A percentile compares a stretch with the other conserved stretches of the same genome.
These are phyloP conservation scores for Luzula sylvatica DNA, from an alignment of 176 grass and related monocot genomes.

Conservation along the genomic window DNA sequence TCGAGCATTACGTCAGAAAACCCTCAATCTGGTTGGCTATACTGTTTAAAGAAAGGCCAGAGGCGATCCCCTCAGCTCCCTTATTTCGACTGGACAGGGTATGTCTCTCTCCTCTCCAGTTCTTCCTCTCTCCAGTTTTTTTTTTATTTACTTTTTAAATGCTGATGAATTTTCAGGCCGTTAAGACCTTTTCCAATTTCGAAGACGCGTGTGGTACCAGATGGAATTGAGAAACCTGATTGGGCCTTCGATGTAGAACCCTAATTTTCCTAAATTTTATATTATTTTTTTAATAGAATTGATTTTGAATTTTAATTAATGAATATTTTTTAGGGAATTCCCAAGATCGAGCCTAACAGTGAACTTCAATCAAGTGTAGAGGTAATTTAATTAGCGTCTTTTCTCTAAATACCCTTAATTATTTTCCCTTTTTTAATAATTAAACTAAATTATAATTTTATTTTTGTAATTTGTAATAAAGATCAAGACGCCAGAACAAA, in stretches of 20 bases:
- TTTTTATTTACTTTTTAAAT: constrained; percentile 13
- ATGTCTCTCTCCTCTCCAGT: constrained; percentile 5
- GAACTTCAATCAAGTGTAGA: constrained; percentile 93
- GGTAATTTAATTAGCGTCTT: constrained; percentile 48
- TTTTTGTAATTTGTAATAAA: constrained; percentile 19
- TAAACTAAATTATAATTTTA: background rate
- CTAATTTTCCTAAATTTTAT: background rate
- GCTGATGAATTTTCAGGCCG: constrained; percentile 39
- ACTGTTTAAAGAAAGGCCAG: constrained; percentile 77
- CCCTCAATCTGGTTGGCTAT: constrained; percentile 61
- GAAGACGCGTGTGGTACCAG: constrained; percentile 48
- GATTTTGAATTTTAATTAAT: too few relatives aligned
- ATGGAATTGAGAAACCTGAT: constrained; percentile 78
- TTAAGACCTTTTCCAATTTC: constrained; percentile 94
- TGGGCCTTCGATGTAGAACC: constrained; percentile 89
- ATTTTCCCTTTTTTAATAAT: background rate
- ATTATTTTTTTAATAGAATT: background rate
- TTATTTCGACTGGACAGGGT: constrained; percentile 90
- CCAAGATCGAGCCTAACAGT: constrained; percentile 84
- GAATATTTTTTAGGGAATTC: constrained; percentile 58
- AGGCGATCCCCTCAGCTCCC: constrained; percentile 44
- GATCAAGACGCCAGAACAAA: constrained; percentile 93
- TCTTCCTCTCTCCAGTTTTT: background rate
- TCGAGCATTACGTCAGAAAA: constrained; percentile 29
- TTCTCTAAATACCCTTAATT: constrained; percentile 9